phyloP scores from a whole-genome alignment of 306 rosid species.

The Alnus rubra region DNA sequence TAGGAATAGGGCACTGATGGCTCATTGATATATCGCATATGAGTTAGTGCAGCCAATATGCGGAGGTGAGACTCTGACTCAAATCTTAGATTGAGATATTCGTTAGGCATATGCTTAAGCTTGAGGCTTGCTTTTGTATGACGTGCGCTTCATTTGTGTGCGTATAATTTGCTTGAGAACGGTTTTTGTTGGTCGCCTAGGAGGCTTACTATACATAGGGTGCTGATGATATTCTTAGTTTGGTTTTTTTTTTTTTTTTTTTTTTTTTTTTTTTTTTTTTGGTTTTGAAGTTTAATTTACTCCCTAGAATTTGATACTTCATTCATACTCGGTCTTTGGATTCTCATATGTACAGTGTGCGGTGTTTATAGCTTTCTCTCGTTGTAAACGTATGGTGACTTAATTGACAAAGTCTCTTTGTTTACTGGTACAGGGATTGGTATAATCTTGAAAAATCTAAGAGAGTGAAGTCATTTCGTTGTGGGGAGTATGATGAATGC shows the following conservation, averaged over 20 bases:
- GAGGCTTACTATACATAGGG: neutral
- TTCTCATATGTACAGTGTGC: slow-evolving; percentile 20
- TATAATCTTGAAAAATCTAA: slow-evolving; percentile 94
- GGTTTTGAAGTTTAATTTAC: neutral
- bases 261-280: neutral
- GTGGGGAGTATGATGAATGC: slow-evolving; percentile 90
- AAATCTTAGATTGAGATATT: too few species aligned
- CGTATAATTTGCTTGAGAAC: neutral
- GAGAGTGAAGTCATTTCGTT: slow-evolving; percentile 93
- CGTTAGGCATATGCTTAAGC: too few species aligned
- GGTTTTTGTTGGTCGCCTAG: neutral
- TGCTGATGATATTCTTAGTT: neutral
- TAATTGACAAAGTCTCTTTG: slow-evolving; percentile 31
- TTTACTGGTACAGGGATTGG: slow-evolving; percentile 70
- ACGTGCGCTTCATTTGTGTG: neutral
- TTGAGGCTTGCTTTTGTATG: too few species aligned
- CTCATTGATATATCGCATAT: too few species aligned
- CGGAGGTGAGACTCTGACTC: too few species aligned
- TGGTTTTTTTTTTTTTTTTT: neutral
- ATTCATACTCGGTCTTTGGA: neutral
- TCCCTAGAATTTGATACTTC: neutral
- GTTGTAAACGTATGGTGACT: slow-evolving; percentile 30
- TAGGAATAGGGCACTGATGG: too few species aligned
- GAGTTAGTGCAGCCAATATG: too few species aligned
- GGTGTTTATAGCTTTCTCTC: slow-evolving; percentile 18